These are phyloP conservation scores for Solanum clarkiae DNA, from an alignment of 257 asterid genomes.

Conservation along the genomic window DNA sequence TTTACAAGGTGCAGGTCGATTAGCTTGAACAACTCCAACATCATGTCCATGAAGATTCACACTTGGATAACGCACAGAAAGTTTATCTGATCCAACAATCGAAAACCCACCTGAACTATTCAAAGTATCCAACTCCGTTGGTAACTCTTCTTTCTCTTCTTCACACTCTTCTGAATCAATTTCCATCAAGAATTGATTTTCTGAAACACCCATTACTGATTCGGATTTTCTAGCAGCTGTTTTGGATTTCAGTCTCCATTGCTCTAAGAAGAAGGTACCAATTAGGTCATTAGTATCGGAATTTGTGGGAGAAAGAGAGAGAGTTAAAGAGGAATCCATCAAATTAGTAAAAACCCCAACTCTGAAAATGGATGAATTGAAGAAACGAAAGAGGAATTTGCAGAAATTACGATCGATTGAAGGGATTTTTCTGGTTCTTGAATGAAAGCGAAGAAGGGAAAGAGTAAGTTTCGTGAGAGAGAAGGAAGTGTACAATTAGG, in stretches of 20 bases:
- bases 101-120: conserved; percentile 76
- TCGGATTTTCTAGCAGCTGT: conserved; percentile 25
- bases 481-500: not conserved
- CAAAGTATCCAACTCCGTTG: conserved; percentile 65
- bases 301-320: conserved; percentile 3
- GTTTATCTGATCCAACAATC: conserved; percentile 67
- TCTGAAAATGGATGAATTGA: not conserved
- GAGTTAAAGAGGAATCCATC: not conserved
- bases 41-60: conserved; percentile 68
- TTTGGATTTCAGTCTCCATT: conserved; percentile 58
- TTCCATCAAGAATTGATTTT: not conserved
- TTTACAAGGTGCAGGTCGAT: conserved; percentile 69
- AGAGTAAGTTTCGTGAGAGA: not conserved
- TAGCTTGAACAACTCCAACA: conserved; percentile 87
- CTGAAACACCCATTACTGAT: conserved; percentile 2
- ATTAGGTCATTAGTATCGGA: conserved; percentile 24
- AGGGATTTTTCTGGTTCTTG: not conserved
- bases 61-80: conserved; percentile 54
- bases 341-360: not conserved
- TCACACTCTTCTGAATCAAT: conserved; percentile 7
- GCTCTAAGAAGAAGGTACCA: conserved; percentile 58
- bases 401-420: not conserved
- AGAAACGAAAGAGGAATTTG: not conserved
- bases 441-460: not conserved
- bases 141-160: conserved; percentile 46